Evolutionary conservation across 1,139 yeast species (phyloP), one percentile per base, ranked within the genome.

Genomic region (Hemisphaericaspora lyxosophila): DNA sequence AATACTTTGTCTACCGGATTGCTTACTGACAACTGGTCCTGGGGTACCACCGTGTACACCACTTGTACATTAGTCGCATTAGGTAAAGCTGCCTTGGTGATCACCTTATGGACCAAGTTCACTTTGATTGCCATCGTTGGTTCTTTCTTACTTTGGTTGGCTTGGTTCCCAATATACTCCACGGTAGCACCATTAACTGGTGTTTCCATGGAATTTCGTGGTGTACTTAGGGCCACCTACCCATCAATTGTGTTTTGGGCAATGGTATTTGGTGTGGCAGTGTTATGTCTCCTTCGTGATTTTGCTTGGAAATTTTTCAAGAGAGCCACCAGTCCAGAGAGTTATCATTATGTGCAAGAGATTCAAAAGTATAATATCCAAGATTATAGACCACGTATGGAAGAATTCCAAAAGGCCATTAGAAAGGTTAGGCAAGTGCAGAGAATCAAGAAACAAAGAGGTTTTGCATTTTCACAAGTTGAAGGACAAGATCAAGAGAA

Each of bases 401-500:
- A 89, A 50, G 96, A 90, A 48, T 94, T 94, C 72, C 98, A 94
- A 60, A 89, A 86, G 62, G 97, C 98, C 5, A 92, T 94, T 43
- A 78, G 97, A 57, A 92, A 90, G 59, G 97, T 92, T 29, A 83
- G 99, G 62, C 98, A 94, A 62, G 97, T 94, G 26, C 97, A 92
- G 62, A 78, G 99, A 62, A 90, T 92, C 85, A 87, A 95, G 58
- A 94, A 92, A 57, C 98, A 92, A 67, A 83, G 98, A 64, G 98
- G 98, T 14, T 94, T 88, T 73, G 99, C 99, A 1, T 94, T 92
- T 55, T 89, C 97, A 3, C 98, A 92, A 62, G 92, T 87, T 36
- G 96, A 89, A 50, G 95, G 86, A 51, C 85, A 82, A 53, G 95
- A 95, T 34, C 97, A 92, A 62, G 95, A 88, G 47, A 82, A 83